Conservation (phyloP, 345 rosid genomes). For the Eucalyptus brandiana region DNA sequence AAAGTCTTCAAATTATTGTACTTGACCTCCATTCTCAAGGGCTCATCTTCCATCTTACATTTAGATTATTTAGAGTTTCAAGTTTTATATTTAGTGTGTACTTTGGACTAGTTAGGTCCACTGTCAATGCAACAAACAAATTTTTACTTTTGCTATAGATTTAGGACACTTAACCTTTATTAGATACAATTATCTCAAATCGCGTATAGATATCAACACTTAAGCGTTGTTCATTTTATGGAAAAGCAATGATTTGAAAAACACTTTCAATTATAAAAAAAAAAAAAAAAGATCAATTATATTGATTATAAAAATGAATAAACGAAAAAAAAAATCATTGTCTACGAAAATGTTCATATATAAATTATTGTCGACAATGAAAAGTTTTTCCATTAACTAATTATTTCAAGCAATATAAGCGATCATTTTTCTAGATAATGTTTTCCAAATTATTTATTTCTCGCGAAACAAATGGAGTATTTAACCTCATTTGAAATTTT, state of each 20-base stretch:
- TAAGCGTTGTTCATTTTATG: fast-evolving
- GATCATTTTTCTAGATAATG: fast-evolving
- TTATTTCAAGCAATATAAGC: fast-evolving
- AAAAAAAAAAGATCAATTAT: fast-evolving
- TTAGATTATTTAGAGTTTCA: not conserved
- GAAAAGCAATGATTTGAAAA: too few relatives aligned
- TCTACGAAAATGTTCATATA: fast-evolving
- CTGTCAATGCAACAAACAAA: not conserved
- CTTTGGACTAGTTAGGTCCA: not conserved
- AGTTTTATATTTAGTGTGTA: not conserved
- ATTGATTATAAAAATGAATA: fast-evolving
- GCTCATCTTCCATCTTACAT: not conserved
- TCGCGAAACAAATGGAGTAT: fast-evolving
- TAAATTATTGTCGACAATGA: too few relatives aligned
- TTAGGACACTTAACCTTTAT: not conserved
- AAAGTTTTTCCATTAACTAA: fast-evolving
- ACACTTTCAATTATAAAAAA: fast-evolving
- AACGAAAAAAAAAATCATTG: too few relatives aligned
- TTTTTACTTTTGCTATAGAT: not conserved
- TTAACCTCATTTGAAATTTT: not conserved
- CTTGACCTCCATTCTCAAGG: not conserved
- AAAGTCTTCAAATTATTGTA: not conserved
- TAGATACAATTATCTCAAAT: not conserved
- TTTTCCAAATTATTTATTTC: not conserved
- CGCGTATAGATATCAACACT: not conserved